These are phyloP conservation scores for Tetrahymena borealis DNA, from an alignment of 73 alveolate genomes.

Conservation along the genomic window DNA sequence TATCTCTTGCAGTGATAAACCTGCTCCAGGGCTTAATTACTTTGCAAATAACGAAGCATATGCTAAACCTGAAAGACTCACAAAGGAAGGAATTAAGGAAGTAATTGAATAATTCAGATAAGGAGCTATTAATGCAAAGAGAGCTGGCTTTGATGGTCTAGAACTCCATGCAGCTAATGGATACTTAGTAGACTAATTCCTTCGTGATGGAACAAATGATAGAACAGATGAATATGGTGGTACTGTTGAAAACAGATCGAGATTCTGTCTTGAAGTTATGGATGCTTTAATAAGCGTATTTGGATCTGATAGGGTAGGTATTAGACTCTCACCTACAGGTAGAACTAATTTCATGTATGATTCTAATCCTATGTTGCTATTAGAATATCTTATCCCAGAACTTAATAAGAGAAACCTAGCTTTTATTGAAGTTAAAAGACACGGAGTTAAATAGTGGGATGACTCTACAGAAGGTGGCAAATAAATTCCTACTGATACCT, in stretches of 20 bases:
- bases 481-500: slow-evolving; percentile 10
- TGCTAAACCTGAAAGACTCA: slow-evolving; percentile 33
- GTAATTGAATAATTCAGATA: slow-evolving; percentile 47
- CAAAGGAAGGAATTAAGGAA: slow-evolving; percentile 25
- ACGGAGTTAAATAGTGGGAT: slow-evolving; percentile 13
- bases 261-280: slow-evolving; percentile 48
- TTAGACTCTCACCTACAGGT: slow-evolving; percentile 34
- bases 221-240: slow-evolving; percentile 82
- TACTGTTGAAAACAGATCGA: slow-evolving; percentile 61
- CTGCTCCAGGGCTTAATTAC: slow-evolving; percentile 17
- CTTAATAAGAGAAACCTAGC: slow-evolving; percentile 35
- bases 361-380: slow-evolving; percentile 42
- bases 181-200: slow-evolving; percentile 46
- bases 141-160: slow-evolving; percentile 78
- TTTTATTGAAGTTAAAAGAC: slow-evolving; percentile 38
- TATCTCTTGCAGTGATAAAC: slow-evolving; percentile 18
- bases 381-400: slow-evolving; percentile 19
- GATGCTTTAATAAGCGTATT: slow-evolving; percentile 53
- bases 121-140: slow-evolving; percentile 63
- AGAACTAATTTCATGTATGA: slow-evolving; percentile 34
- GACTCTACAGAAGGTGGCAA: slow-evolving; percentile 29
- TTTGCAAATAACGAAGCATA: neutral
- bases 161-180: slow-evolving; percentile 68
- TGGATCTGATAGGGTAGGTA: slow-evolving; percentile 32
- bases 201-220: slow-evolving; percentile 47